Evolutionary conservation across 140 eudicot species (phyloP), one percentile per base, ranked within the genome.

Genomic region (Oenanthe javanica): DNA sequence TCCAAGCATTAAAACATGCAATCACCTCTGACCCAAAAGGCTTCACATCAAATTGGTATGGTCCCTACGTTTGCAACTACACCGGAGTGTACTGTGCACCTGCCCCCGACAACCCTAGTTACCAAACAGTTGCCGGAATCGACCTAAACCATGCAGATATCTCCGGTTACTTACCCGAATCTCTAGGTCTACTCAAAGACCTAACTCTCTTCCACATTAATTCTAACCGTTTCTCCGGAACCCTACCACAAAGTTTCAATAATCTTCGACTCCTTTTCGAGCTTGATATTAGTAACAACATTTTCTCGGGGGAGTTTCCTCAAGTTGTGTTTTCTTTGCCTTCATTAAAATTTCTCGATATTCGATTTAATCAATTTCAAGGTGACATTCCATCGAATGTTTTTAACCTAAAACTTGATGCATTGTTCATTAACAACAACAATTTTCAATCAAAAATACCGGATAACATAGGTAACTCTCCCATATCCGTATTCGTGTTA

Each of bases 81-180:
- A 92, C 91, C 7, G 98, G 97, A 6, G 92, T 94, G 66, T 94
- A 82, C 79, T 94, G 98, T 79, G 96, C 97, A 19, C 91, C 98
- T 9, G 87, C 97, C 5, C 89, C 87, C 3, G 94, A 92, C 79
- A 85, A 92, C 72, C 85, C 90, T 51, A 66, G 83, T 47, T 1
- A 81, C 84, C 82, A 82, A 80, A 94, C 97, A 0, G 97, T 94
- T 4, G 97, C 98, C 77, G 94, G 97, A 13, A 80, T 94, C 19
- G 98, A 92, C 83, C 91, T 94, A 0, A 94, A 94, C 84, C 98
- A 90, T 63, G 98, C 84, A 13, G 74, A 82, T 52, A 85, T 94
- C 63, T 75, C 94, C 5, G 98, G 97, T 19, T 46, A 81, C 5
- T 77, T 94, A 15, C 92, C 96, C 0, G 89, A 90, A 43, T 86